These are phyloP conservation scores for Boletellus deceptivus DNA, from an alignment of 1,284 basidiomycete species.

Conservation along the genomic window DNA sequence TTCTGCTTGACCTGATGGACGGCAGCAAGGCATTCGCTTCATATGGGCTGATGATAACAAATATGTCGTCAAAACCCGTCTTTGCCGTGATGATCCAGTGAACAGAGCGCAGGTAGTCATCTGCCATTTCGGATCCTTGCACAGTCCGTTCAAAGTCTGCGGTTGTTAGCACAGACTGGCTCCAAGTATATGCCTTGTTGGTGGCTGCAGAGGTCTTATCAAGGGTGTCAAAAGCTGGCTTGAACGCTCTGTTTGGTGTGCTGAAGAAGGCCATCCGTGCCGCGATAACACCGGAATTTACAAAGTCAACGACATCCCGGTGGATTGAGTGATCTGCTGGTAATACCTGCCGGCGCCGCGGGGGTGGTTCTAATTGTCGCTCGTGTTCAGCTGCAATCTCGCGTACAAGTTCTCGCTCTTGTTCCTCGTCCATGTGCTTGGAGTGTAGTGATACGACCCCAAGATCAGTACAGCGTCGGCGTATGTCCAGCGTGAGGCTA, in stretches of 20 bases:
- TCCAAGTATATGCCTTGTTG: no score
- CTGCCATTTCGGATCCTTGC: no score
- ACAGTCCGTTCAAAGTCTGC: no score
- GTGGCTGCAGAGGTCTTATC: no score
- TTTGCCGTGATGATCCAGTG: no score
- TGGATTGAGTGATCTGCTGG: slow-evolving; percentile 27
- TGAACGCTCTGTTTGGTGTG: slow-evolving; percentile 1
- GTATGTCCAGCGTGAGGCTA: slow-evolving; percentile 23
- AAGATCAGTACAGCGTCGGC: slow-evolving; percentile 29
- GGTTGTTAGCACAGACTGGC: no score
- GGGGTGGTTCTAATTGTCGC: slow-evolving; percentile 37
- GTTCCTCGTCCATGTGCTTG: slow-evolving; percentile 42
- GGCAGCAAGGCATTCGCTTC: no score
- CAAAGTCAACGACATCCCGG: slow-evolving; percentile 22
- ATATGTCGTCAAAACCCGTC: no score
- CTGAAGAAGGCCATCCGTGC: neutral
- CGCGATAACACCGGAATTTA: slow-evolving; percentile 22
- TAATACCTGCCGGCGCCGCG: slow-evolving; percentile 7
- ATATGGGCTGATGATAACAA: no score
- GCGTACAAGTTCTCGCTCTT: slow-evolving; percentile 47
- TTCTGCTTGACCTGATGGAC: no score
- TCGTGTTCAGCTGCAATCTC: slow-evolving; percentile 46
- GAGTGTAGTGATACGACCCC: slow-evolving; percentile 21
- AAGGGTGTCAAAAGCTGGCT: slow-evolving; percentile 14
- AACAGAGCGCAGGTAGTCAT: no score